Conservation (phyloP, 805 yeast species). For the Candida adriatica region DNA sequence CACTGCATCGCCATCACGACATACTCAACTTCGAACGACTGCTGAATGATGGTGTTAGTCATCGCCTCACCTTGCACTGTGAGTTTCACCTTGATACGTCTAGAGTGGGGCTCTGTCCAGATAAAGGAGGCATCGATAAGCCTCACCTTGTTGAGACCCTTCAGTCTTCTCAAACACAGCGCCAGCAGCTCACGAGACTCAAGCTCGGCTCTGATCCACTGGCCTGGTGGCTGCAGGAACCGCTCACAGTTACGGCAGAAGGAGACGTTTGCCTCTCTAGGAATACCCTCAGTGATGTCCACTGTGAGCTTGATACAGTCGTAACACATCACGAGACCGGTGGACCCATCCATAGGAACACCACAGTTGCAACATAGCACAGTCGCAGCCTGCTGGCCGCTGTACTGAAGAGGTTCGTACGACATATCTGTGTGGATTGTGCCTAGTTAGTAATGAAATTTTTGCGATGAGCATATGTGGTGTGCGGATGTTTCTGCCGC, state of each 20-base stretch:
- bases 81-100: conserved; percentile 84
- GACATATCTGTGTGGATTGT: conserved; percentile 22
- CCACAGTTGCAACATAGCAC: conserved; percentile 98
- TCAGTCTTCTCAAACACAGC: conserved; percentile 77
- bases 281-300: conserved; percentile 90
- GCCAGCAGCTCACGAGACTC: conserved; percentile 93
- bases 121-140: conserved; percentile 89
- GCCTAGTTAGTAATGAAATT: not conserved
- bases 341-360: conserved; percentile 93
- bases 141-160: conserved; percentile 80
- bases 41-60: conserved; percentile 87
- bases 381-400: conserved; percentile 55
- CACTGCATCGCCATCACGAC: conserved; percentile 95
- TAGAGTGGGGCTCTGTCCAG: conserved; percentile 99
- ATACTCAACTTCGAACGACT: conserved; percentile 89
- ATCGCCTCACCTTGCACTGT: conserved; percentile 97
- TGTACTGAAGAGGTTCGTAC: conserved; percentile 30
- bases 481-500: not conserved
- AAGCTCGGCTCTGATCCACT: conserved; percentile 86
- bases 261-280: conserved; percentile 87
- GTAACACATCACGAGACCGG: conserved; percentile 91
- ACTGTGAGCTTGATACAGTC: conserved; percentile 93
- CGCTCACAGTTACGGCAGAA: conserved; percentile 97
- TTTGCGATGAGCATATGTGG: not conserved
- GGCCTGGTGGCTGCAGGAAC: conserved; percentile 88